Evolutionary conservation across 768 basidiomycete species (phyloP), one percentile per base, ranked within the genome.

Genomic region (Russula ochroleuca): DNA sequence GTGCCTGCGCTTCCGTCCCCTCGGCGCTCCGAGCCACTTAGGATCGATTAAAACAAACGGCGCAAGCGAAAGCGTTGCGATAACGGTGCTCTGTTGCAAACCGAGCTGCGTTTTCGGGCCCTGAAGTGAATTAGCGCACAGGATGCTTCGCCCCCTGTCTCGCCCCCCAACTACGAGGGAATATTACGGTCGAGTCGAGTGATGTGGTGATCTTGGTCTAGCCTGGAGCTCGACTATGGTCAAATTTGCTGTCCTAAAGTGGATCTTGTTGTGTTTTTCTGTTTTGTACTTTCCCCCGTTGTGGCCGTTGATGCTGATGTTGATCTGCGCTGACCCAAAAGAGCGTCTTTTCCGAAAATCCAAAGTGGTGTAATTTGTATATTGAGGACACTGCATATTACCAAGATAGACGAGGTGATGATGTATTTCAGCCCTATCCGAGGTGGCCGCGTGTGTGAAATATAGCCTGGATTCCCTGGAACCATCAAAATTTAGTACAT

Each of bases 1-100:
- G 53, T 15, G 0, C 65, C 65, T 10, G 41, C 54, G 41, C 65
- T 67, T 7, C 65, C 65, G n/a, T 67, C 65, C 17, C 63, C 63
- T 19, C 63, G 65, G 63, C 65, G 65, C 9, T 13, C 53, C 48
- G 65, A 65, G 5, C 57, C 63, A 11, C 57, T 67, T 7, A 67
- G 35, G 28, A 55, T 67, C 28, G 65, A 67, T 37, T 67, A 64
- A 53, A 43, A 41, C 38, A 31, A n/a, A 7, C 5, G 5, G 3
- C 31, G 25, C n/a, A 45, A 31, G 35, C 37, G 49, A 33, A 21
- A 21, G 11, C 15, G 14, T 41, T 17, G 21, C 21, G 6, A 21
- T 7, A 11, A 43, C 17, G 2, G 28, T 21, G 38, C 28, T 38
- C 31, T 14, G 5, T 37, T 17, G 38, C 59, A 43, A 61, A 51